Base-by-base conservation (phyloP, 441 rosid species). In the Pelargonium citronellum region DNA sequence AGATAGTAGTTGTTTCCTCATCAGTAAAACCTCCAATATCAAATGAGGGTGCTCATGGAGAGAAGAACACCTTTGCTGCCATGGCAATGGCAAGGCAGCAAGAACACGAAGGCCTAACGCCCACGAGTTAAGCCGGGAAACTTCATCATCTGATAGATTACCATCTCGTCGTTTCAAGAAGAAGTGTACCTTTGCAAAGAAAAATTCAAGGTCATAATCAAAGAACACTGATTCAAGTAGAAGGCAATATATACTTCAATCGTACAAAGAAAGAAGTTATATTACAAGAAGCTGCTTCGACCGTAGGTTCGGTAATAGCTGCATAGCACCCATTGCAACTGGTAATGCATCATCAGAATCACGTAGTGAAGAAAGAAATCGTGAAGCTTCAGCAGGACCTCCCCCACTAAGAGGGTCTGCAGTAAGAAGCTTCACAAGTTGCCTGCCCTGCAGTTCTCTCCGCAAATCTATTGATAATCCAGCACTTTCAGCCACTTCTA, bases 301-400 rank as follows among this genome's bases (percentile, higher is more conserved):
- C 72, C 98, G 95, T 71, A 95, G 89, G 82, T 95, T 88, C 76
- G 99, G 91, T 75, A 95, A 75, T 70, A 95, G 80, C 81, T 92
- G 99, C 99, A 95, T 95, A 73, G 99, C 99, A 73, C 98, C 97
- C 91, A 92, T 92, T 73, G 91, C 99, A 76, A 95, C 99, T 46
- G 96, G 93, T 73, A 92, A 80, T 66, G 97, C 99, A 85, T 95
- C 99, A 77, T 94, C 87, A 44, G 99, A 88, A 74, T 90, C 96
- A 77, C 89, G 88, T 55, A 95, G 79, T 27, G 98, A 95, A 30
- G 99, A 95, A n/a, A 95, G 86, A 85, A 95, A 95, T 67, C 99
- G 91, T 51, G 99, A 95, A 37, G 99, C 99, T 88, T 95, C 98
- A n/a, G 99, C 96, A 72, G 99, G 99, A 80, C 98, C 99, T 70